Evolutionary conservation across 2,329 filamentous ascomycete genomes (phyloP).

Genomic region (Scopulariopsis brevicaulis): DNA sequence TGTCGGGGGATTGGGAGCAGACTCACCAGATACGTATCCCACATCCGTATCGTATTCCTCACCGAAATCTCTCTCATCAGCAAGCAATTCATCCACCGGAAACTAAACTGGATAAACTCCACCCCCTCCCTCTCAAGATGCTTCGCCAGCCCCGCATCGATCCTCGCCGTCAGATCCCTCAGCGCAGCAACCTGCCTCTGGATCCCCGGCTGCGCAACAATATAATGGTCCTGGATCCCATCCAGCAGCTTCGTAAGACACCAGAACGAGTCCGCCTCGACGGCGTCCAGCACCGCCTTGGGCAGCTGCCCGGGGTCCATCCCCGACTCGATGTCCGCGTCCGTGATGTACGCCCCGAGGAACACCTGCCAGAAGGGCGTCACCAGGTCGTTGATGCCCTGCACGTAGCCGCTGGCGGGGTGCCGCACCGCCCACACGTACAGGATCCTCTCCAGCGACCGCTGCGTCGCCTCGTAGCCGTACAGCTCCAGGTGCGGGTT

Average conservation of each 20-base stretch:
- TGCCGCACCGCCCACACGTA: slow-evolving; percentile 98
- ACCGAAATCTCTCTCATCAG: slow-evolving; percentile 97
- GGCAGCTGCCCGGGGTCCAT: slow-evolving; percentile 97
- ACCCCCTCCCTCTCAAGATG: slow-evolving; percentile 86
- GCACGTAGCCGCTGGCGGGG: slow-evolving; percentile 93
- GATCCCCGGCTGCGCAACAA: slow-evolving; percentile 93
- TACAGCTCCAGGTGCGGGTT: slow-evolving; percentile 95
- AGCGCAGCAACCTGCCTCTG: slow-evolving; percentile 85
- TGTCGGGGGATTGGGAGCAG: too few relatives aligned
- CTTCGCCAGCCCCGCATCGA: slow-evolving; percentile 72
- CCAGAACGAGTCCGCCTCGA: slow-evolving; percentile 98
- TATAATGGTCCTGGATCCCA: slow-evolving; percentile 98
- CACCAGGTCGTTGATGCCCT: slow-evolving; percentile 96
- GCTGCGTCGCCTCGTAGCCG: slow-evolving; percentile 88
- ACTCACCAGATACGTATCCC: slow-evolving; percentile 94
- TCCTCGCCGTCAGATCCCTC: slow-evolving; percentile 80
- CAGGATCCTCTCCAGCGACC: slow-evolving; percentile 85
- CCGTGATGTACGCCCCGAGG: slow-evolving; percentile 86
- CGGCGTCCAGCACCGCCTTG: slow-evolving; percentile 81
- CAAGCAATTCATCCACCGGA: slow-evolving; percentile 99
- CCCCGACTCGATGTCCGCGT: slow-evolving; percentile 79
- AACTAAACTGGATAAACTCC: slow-evolving; percentile 98
- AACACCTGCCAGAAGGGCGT: slow-evolving; percentile 99
- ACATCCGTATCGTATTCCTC: slow-evolving; percentile 95
- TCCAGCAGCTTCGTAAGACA: slow-evolving; percentile 96